A percentile compares a stretch with the other conserved stretches of the same genome.
phyloP scores from a whole-genome alignment of 768 basidiomycete genomes.

The Hygrocybe coccinea region DNA sequence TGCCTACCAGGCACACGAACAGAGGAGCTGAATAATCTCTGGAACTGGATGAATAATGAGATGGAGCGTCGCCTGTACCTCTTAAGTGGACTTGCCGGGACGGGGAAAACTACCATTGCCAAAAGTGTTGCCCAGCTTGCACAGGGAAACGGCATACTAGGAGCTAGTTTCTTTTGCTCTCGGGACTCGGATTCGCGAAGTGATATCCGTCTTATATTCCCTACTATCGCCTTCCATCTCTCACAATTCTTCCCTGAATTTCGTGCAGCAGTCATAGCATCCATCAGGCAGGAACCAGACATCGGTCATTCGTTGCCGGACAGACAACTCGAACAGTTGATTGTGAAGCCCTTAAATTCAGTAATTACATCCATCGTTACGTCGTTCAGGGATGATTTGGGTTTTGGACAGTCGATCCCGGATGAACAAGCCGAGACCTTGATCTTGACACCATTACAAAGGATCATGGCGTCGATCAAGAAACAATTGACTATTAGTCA shows the following conservation, averaged over 20 bases:
- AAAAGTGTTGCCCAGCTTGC: slow-evolving; percentile 16
- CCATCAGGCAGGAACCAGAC: slow-evolving; percentile 18
- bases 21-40: slow-evolving; percentile 16
- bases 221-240: slow-evolving; percentile 22
- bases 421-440: no score
- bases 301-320: slow-evolving; percentile 13
- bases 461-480: no score
- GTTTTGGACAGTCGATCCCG: no score
- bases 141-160: slow-evolving; percentile 14
- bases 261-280: slow-evolving; percentile 15
- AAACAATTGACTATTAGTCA: no score
- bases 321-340: slow-evolving; percentile 6
- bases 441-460: no score
- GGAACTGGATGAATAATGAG: slow-evolving; percentile 16
- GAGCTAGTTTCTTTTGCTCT: slow-evolving; percentile 30
- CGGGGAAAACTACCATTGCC: slow-evolving; percentile 25
- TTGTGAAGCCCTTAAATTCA: no score
- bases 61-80: slow-evolving; percentile 18
- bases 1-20: slow-evolving; percentile 21
- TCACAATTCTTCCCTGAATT: slow-evolving; percentile 14
- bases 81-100: slow-evolving; percentile 22
- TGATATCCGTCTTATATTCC: slow-evolving; percentile 21
- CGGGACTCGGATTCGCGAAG: slow-evolving; percentile 21
- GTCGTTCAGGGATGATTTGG: no score
- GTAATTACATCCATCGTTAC: no score